A percentile compares a stretch with the other conserved stretches of the same genome.
phyloP scores from a whole-genome alignment of 768 basidiomycete species.

The Pisolithus albus region DNA sequence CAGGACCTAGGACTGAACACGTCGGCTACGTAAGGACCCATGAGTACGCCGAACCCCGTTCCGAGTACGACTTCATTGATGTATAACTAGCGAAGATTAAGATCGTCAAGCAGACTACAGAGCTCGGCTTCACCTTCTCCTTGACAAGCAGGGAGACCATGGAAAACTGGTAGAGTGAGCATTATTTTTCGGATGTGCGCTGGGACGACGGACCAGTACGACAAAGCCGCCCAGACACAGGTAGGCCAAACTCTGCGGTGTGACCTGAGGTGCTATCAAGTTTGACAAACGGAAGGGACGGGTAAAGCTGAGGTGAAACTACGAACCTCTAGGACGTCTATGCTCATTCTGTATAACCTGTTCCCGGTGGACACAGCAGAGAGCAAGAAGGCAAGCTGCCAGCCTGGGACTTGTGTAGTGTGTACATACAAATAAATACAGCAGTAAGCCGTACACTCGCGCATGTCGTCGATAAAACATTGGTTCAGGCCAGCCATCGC shows the following conservation, averaged over 20 bases:
- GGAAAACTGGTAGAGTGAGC: slow-evolving; percentile 52
- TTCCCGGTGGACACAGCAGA: too few species aligned
- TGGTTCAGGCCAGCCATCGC: too few species aligned
- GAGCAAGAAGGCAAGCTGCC: too few species aligned
- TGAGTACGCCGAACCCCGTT: slow-evolving; percentile 52
- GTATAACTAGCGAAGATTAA: slow-evolving; percentile 47
- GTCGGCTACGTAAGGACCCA: slow-evolving; percentile 67
- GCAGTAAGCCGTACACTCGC: too few species aligned
- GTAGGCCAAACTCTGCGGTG: slow-evolving; percentile 49
- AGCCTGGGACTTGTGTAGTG: too few species aligned
- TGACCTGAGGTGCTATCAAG: slow-evolving; percentile 37
- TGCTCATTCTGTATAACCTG: not conserved
- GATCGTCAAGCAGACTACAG: not conserved
- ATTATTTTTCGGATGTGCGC: not conserved
- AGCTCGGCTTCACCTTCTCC: slow-evolving; percentile 51
- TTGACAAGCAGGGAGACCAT: slow-evolving; percentile 80
- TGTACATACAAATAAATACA: too few species aligned
- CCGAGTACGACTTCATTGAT: slow-evolving; percentile 94
- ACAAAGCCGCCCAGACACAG: slow-evolving; percentile 55
- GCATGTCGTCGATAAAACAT: too few species aligned
- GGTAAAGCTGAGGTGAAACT: not conserved
- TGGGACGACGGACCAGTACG: slow-evolving; percentile 33
- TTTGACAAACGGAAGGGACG: slow-evolving; percentile 10
- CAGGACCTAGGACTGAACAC: slow-evolving; percentile 76
- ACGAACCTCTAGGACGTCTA: slow-evolving; percentile 22